Evolutionary conservation across 257 asterid genomes (phyloP), one percentile per base, ranked within the genome.

Genomic region (Gentiana straminea): DNA sequence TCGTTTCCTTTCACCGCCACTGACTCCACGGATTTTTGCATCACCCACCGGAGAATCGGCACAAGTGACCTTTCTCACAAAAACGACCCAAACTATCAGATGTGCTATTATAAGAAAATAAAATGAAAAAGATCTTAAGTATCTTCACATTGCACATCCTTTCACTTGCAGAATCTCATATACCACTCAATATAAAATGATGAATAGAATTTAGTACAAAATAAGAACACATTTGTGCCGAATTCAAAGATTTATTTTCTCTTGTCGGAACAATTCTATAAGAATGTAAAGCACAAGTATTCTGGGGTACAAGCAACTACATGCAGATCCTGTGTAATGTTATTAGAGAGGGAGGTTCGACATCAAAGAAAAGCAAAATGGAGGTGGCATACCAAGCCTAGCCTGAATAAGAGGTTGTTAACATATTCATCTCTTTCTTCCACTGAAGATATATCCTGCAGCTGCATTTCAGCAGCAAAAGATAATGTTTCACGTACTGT

Each of bases 1-100:
- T 72, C 98, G 81, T 73, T 91, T 91, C 93, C 75, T 91, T 72
- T 91, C 98, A 62, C 98, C 98, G 38, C 96, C 98, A 79, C 98
- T 91, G 61, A 91, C 78, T 66, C 98, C 98, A 62, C 96, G 98
- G 59, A 84, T 82, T 83, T 87, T 91, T 52, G 90, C 89, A 78
- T 91, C 96, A 54, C 98, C 98, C 73, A 91, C 89, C 44, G 88
- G 80, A 32, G 95, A 83, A 81, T 91, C 95, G 66, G 96, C 98
- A 75, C 96, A 87, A 65, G 74, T 78, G 69, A 78, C 94, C 98
- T 91, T 75, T 58, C 62, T 52, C 67, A 63, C 68, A 70, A 33
- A 56, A 55, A 39, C 8, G 39, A 52, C 35, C 13, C 66, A 56
- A 75, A 65, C 54, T 55, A 62, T 67, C 52, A 57, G 52, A 39